These are phyloP conservation scores for Nitzschia sp. DNA, from an alignment of 108 stramenopile species.

Conservation along the genomic window DNA sequence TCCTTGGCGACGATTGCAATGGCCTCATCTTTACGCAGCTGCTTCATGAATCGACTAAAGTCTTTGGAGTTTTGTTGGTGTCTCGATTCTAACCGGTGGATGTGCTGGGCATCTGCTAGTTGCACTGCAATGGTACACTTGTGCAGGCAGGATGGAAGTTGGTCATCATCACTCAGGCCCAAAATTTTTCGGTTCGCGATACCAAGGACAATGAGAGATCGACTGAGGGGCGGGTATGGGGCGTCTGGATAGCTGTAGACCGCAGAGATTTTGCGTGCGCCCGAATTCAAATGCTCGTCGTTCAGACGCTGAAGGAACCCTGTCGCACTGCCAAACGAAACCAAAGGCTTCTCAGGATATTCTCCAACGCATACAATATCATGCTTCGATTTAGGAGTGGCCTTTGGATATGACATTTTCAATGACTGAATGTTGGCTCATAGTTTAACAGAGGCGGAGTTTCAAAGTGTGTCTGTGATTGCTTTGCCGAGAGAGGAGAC, in stretches of 20 bases:
- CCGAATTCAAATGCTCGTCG: background rate
- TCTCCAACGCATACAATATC: too few relatives aligned
- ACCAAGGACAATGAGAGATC: constrained; percentile 42
- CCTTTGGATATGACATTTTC: constrained; percentile 30
- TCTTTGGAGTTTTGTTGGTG: constrained; percentile 54
- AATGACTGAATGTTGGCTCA: too few relatives aligned
- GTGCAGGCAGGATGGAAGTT: constrained; percentile 34
- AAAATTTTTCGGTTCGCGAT: constrained; percentile 47
- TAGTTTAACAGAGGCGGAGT: too few relatives aligned
- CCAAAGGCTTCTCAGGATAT: too few relatives aligned
- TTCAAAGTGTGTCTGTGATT: too few relatives aligned
- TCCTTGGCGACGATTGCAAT: constrained; percentile 70
- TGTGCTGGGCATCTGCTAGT: constrained; percentile 40
- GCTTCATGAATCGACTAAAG: constrained; percentile 56
- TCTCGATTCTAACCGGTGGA: constrained; percentile 30
- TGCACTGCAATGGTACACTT: constrained; percentile 66
- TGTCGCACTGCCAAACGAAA: too few relatives aligned
- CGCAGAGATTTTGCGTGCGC: background rate
- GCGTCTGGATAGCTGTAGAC: constrained; percentile 76
- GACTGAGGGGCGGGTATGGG: constrained; percentile 59
- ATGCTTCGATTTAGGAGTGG: constrained; percentile 31
- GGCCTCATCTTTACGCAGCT: constrained; percentile 28
- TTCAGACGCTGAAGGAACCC: too few relatives aligned
- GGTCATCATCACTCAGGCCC: constrained; percentile 7
- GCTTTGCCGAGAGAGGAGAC: too few relatives aligned